Evolutionary conservation across 2,329 filamentous ascomycete species (phyloP).

Genomic region (Pyrenochaeta sp.): DNA sequence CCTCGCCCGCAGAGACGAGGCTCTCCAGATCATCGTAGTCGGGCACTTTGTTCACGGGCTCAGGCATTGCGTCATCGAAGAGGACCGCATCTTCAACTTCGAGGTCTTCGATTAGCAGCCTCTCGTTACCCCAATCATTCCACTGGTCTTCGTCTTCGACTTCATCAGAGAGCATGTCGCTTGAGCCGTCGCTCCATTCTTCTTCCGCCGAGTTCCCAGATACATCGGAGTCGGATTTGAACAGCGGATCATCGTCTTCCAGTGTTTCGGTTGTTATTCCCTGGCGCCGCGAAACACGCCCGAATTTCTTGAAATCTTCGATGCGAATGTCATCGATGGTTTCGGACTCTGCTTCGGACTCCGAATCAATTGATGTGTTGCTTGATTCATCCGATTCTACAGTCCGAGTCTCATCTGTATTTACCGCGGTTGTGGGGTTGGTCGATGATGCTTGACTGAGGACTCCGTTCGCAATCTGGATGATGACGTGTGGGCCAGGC

Average conservation of each 20-base stretch:
- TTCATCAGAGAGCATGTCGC: conserved; percentile 5
- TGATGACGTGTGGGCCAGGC: not conserved
- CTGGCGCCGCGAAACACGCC: not conserved
- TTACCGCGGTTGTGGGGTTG: not conserved
- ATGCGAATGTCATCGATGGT: not conserved
- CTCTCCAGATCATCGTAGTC: conserved; percentile 6
- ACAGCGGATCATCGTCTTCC: not conserved
- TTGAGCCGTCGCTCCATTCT: conserved; percentile 5
- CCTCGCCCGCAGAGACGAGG: not conserved
- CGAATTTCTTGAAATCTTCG: not conserved
- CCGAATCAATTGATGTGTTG: not conserved
- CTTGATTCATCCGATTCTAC: not conserved
- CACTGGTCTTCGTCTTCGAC: conserved; percentile 5
- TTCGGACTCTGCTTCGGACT: not conserved
- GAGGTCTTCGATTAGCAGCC: conserved; percentile 1
- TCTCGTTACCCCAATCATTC: conserved; percentile 5
- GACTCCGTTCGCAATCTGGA: not conserved
- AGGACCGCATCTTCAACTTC: not conserved
- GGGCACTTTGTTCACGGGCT: not conserved
- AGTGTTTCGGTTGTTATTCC: not conserved
- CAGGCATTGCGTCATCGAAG: not conserved
- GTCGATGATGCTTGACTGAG: not conserved
- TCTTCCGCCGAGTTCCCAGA: conserved; percentile 3
- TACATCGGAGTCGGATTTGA: conserved; percentile 2
- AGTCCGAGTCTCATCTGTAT: conserved; percentile 1